A percentile compares a stretch with the other conserved stretches of the same genome.
Conservation (phyloP, 2,329 filamentous ascomycete genomes). For the Alternaria novae-zelandiae region DNA sequence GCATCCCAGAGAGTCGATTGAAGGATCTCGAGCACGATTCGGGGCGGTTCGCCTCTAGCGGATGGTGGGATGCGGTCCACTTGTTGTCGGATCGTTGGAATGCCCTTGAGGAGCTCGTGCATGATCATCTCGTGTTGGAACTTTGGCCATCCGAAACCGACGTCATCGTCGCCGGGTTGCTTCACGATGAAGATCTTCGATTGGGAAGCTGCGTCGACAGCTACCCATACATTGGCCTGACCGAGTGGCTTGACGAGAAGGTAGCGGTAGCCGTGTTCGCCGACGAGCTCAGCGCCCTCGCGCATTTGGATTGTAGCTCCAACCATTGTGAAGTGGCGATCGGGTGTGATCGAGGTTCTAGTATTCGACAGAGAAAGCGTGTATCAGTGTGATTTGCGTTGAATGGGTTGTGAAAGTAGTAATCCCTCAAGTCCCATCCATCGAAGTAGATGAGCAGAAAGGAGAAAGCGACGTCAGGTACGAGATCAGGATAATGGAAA, state of each 20-base stretch:
- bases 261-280: slow-evolving; percentile 15
- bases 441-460: neutral
- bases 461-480: neutral
- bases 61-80: slow-evolving; percentile 15
- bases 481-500: neutral
- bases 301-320: slow-evolving; percentile 9
- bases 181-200: slow-evolving; percentile 18
- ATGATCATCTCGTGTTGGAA: slow-evolving; percentile 20
- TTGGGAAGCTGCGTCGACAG: slow-evolving; percentile 16
- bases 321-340: neutral
- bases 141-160: slow-evolving; percentile 10
- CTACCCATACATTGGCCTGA: slow-evolving; percentile 16
- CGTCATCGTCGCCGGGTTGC: slow-evolving; percentile 15
- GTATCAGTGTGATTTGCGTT: neutral
- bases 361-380: neutral
- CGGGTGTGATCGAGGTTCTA: neutral
- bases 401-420: neutral
- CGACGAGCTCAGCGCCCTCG: slow-evolving; percentile 15
- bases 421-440: neutral
- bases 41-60: slow-evolving; percentile 6
- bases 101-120: slow-evolving; percentile 16
- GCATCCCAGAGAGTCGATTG: slow-evolving; percentile 17
- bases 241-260: slow-evolving; percentile 15
- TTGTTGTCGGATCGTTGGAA: slow-evolving; percentile 13
- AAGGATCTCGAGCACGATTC: slow-evolving; percentile 12